Percentiles rank a stretch among this genome's conserved stretches.
Evolutionary conservation across 768 basidiomycete species (phyloP).

Genomic region (Lentinula boryana): DNA sequence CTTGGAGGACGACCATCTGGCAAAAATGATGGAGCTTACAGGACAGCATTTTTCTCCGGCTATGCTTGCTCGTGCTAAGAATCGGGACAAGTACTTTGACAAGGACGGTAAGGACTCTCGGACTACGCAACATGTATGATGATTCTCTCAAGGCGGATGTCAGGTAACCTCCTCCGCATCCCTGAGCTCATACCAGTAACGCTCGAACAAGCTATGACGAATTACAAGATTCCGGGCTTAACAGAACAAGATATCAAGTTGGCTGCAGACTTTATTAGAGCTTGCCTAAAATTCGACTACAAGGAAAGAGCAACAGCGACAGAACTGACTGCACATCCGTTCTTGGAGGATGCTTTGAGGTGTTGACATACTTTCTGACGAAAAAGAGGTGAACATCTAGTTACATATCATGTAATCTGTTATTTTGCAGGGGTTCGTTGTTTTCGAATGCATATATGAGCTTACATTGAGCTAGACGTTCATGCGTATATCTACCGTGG

Average conservation of each 20-base stretch:
- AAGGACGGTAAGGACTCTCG: not conserved
- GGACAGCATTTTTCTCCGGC: not conserved
- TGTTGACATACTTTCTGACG: not conserved
- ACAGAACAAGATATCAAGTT: not conserved
- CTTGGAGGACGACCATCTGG: not conserved
- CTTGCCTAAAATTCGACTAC: not conserved
- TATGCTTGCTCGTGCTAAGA: not conserved
- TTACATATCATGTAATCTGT: no score
- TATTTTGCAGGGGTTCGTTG: no score
- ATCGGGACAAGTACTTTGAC: not conserved
- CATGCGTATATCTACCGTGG: no score
- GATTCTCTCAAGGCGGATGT: not conserved
- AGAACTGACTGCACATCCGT: not conserved
- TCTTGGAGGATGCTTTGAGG: not conserved
- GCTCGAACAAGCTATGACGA: not conserved
- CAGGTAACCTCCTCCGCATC: not conserved
- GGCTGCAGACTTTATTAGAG: not conserved
- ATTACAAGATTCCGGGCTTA: not conserved
- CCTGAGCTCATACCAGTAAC: not conserved
- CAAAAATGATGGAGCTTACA: not conserved
- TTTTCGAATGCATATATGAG: no score
- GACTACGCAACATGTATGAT: not conserved
- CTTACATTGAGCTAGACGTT: no score
- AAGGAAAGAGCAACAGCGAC: not conserved
- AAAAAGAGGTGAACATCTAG: no score